Base-by-base conservation (phyloP, 345 rosid species). In the Heritiera fomes region DNA sequence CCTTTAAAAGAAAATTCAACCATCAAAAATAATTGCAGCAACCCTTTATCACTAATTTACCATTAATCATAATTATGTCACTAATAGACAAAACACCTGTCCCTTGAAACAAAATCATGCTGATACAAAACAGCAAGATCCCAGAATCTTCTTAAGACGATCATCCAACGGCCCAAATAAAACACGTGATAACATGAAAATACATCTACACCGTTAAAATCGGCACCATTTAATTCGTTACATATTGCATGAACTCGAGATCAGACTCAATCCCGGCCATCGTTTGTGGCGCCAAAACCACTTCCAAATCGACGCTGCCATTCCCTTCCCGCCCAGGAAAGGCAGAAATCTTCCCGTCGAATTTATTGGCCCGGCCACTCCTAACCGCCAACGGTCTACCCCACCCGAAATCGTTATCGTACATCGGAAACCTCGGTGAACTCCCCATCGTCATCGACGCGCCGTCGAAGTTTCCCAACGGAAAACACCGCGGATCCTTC, bases 311-410 rank as follows among this genome's bases (percentile, higher is more conserved):
- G 2, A 94, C 92, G 30, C 82, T 91, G 0, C 99, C 97, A 40
- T 86, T 87, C 7, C 97, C 97, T 41, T 85, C 97, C 63, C 92
- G 81, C 50, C 99, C 99, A 0, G 99, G 99, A 78, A 94, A 96
- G n/a, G 98, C 99, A 34, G 98, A 96, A 75, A 96, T 93, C 90
- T 96, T 96, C 28, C 99, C 99, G 79, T 96, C 99, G 8, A 96
- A 96, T 69, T 96, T 96, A 71, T 96, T 96, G 3, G 97, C 90
- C 77, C 83, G 73, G 0, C 99, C 99, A 74, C 99, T 94, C 85
- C 98, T 83, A 1, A 96, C 86, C 0, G 98, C 98, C 87, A 94
- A 43, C 0, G 99, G 99, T 70, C 87, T 83, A 9, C 99, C 99
- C 99, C 98, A 96, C n/a, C 99, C 98, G 64, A 94, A 96, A 78